Percentiles rank a stretch among this genome's conserved stretches.
Conservation (phyloP, 148 eudicot species). For the Cornus controversa region DNA sequence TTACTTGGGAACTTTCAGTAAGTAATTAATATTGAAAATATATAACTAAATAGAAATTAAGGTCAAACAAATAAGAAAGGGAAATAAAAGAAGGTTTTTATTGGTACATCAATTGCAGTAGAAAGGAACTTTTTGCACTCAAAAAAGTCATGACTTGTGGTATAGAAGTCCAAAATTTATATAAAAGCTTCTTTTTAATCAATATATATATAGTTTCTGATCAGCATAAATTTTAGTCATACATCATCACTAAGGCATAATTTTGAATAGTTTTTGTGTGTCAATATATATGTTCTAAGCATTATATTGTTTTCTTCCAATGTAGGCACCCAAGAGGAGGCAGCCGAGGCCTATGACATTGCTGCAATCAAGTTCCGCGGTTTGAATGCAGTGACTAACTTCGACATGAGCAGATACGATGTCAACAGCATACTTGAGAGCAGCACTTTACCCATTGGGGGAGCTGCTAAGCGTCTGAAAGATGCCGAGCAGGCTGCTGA, state of each 20-base stretch:
- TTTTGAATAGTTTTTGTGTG: too few relatives aligned
- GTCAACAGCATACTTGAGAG: slow-evolving; percentile 86
- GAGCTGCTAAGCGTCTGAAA: slow-evolving; percentile 80
- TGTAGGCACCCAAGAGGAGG: slow-evolving; percentile 93
- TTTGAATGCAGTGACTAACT: slow-evolving; percentile 88
- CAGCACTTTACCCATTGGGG: slow-evolving; percentile 79
- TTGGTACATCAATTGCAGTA: too few relatives aligned
- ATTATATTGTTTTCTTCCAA: neutral
- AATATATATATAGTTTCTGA: too few relatives aligned
- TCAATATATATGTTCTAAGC: neutral
- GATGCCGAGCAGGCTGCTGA: slow-evolving; percentile 53
- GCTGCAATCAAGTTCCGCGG: slow-evolving; percentile 95
- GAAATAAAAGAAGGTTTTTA: too few relatives aligned
- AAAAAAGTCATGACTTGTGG: too few relatives aligned
- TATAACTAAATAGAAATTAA: too few relatives aligned
- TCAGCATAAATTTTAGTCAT: too few relatives aligned
- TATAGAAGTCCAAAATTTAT: too few relatives aligned
- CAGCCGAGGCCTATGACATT: slow-evolving; percentile 96
- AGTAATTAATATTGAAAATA: slow-evolving; percentile 19
- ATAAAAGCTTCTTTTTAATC: too few relatives aligned
- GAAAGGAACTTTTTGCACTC: too few relatives aligned
- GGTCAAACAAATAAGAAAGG: too few relatives aligned
- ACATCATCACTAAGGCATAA: too few relatives aligned
- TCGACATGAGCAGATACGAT: slow-evolving; percentile 82
- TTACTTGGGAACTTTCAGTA: slow-evolving; percentile 95